Percentiles rank a stretch among this genome's conserved stretches.
These are phyloP conservation scores for Papilionanthe hybrid DNA, from an alignment of 116 monocot genomes.

Conservation along the genomic window DNA sequence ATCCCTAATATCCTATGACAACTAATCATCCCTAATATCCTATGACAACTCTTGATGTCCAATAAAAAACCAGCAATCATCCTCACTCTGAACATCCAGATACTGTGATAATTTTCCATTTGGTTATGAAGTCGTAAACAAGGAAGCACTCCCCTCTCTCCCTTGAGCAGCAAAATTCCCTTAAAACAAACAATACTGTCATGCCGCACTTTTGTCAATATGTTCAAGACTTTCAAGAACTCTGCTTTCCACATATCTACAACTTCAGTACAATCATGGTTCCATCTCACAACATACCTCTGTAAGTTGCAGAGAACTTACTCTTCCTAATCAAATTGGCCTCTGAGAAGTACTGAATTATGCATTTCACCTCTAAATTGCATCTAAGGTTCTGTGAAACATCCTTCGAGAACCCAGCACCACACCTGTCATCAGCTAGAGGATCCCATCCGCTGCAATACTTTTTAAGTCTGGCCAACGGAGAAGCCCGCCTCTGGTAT, in stretches of 20 bases:
- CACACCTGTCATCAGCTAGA: not conserved
- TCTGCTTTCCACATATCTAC: constrained; percentile 28
- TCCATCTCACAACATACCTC: constrained; percentile 26
- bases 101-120: constrained; percentile 25
- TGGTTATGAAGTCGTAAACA: constrained; percentile 22
- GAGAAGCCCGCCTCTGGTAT: constrained; percentile 1
- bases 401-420: constrained; percentile 6
- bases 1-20: not conserved
- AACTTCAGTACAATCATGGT: constrained; percentile 25
- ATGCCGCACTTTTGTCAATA: constrained; percentile 15
- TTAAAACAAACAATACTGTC: constrained; percentile 20
- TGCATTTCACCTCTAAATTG: constrained; percentile 29
- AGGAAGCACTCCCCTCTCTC: constrained; percentile 40
- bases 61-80: constrained; percentile 15
- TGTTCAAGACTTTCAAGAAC: constrained; percentile 28
- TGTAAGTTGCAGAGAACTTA: constrained; percentile 25
- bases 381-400: constrained; percentile 21
- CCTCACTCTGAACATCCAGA: constrained; percentile 15
- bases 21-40: not conserved
- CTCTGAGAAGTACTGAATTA: constrained; percentile 31
- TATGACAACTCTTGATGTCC: constrained; percentile 25
- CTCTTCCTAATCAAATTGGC: constrained; percentile 26
- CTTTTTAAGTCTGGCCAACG: constrained; percentile 24
- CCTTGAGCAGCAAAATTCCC: constrained; percentile 28
- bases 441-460: constrained; percentile 30